Percentiles rank a stretch among this genome's conserved stretches.
Evolutionary conservation across 2,329 filamentous ascomycete species (phyloP).

Genomic region (Hymenoscyphus occultus): DNA sequence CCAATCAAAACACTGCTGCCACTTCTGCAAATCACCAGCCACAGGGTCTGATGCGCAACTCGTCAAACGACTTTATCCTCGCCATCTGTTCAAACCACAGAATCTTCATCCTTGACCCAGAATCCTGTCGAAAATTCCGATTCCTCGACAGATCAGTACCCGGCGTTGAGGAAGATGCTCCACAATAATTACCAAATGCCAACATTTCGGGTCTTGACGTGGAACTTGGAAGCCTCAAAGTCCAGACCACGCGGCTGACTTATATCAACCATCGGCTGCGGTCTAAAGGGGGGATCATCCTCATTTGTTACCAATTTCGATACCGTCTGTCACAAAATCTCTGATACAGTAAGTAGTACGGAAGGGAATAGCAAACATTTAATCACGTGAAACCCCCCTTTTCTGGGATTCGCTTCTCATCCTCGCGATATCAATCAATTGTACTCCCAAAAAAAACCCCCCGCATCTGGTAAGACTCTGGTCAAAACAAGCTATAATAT

Average conservation of each 20-base stretch:
- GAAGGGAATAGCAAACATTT: background rate
- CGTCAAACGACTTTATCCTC: slow-evolving; percentile 1
- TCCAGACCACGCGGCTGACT: background rate
- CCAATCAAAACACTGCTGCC: background rate
- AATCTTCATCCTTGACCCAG: background rate
- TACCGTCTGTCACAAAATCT: background rate
- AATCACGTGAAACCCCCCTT: background rate
- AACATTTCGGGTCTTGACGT: background rate
- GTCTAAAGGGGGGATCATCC: background rate
- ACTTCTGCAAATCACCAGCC: slow-evolving; percentile 4
- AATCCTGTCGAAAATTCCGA: background rate
- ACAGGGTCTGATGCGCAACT: background rate
- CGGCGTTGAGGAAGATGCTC: background rate
- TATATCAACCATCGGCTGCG: background rate
- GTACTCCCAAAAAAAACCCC: background rate
- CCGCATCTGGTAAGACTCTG: background rate
- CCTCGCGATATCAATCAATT: background rate
- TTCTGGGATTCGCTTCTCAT: background rate
- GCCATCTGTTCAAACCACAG: background rate
- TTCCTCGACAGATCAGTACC: background rate
- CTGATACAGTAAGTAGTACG: background rate
- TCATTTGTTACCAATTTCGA: background rate
- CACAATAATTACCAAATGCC: background rate
- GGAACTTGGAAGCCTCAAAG: background rate
- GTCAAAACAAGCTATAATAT: no score